Percentiles rank a stretch among this genome's conserved stretches.
phyloP scores from a whole-genome alignment of 2,329 filamentous ascomycete species.

The Colletotrichum simmondsii region DNA sequence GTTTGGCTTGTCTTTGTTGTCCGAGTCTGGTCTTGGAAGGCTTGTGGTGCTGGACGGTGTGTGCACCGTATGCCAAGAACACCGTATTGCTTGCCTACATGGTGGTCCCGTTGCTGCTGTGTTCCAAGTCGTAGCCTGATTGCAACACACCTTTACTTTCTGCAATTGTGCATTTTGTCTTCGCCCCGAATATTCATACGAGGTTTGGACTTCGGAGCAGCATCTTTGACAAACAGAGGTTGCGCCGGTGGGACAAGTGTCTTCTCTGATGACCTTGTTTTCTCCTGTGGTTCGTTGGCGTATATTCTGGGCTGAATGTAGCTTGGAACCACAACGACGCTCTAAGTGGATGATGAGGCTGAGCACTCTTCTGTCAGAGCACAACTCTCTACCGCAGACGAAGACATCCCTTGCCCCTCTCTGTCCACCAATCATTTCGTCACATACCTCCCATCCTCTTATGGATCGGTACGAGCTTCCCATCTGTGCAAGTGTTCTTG shows the following conservation, averaged over 20 bases:
- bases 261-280: not conserved
- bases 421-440: not conserved
- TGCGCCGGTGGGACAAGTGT: too few species aligned
- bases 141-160: not conserved
- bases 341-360: not conserved
- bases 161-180: not conserved
- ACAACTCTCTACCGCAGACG: not conserved
- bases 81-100: not conserved
- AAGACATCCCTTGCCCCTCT: not conserved
- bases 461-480: not conserved
- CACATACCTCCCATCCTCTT: not conserved
- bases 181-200: not conserved
- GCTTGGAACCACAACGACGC: not conserved
- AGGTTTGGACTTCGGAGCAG: not conserved
- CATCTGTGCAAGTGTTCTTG: not conserved
- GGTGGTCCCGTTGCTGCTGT: not conserved
- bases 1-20: not conserved
- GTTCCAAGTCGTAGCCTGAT: conserved; percentile 10
- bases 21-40: not conserved
- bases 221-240: not conserved
- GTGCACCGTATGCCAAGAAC: not conserved
- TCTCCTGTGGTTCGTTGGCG: not conserved
- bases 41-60: not conserved
- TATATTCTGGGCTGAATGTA: not conserved
- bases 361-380: not conserved